Evolutionary conservation across 495 filamentous ascomycete species (phyloP).

Genomic region (Penicillium steckii): DNA sequence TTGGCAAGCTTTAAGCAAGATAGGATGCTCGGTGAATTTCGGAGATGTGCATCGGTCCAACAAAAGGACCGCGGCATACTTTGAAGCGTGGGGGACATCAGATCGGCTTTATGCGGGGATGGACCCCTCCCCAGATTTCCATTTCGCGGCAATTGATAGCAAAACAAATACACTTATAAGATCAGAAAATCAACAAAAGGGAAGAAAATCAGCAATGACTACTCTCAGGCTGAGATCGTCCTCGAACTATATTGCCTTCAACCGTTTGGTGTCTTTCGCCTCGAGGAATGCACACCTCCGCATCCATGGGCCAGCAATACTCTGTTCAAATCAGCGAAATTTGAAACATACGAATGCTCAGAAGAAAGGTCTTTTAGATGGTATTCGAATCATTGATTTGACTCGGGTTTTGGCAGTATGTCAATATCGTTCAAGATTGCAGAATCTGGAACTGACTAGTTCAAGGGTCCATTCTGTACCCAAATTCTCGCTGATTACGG

Average conservation of each 20-base stretch:
- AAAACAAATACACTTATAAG: no score
- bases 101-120: not conserved
- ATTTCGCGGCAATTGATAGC: no score
- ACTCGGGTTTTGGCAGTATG: constrained; percentile 85
- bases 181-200: no score
- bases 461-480: constrained; percentile 73
- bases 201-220: no score
- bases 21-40: not conserved
- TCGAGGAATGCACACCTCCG: not conserved
- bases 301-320: not conserved
- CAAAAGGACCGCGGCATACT: not conserved
- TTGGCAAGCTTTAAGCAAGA: not conserved
- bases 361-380: constrained; percentile 54
- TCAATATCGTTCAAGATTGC: constrained; percentile 7
- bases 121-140: not conserved
- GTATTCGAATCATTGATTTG: constrained; percentile 81
- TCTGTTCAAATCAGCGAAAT: not conserved
- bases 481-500: constrained; percentile 92
- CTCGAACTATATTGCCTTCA: no score
- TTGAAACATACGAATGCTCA: not conserved
- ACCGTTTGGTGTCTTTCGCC: not conserved
- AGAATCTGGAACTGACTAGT: not conserved
- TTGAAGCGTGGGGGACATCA: not conserved
- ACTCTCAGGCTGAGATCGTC: no score
- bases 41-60: not conserved